phyloP scores from a whole-genome alignment of 371 early-diverging fungal genomes.

The Zychaea mexicana region DNA sequence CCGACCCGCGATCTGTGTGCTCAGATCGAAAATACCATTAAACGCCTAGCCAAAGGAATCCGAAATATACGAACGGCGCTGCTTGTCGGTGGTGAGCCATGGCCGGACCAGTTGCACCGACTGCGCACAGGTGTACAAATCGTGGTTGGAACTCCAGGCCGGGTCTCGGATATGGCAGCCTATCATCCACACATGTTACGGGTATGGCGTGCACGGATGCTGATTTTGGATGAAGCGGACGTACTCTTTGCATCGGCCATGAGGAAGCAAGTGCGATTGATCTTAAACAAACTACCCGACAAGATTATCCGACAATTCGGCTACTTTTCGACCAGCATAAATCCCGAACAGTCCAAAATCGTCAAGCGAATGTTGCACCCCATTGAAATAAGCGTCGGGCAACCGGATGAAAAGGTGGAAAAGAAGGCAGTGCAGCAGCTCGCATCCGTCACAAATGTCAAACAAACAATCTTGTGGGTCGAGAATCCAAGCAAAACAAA shows the following conservation, averaged over 20 bases:
- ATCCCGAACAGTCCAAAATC: constrained; percentile 14
- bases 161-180: constrained; percentile 51
- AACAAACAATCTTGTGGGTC: constrained; percentile 68
- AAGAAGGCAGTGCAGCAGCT: constrained; percentile 20
- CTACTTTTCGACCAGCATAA: constrained; percentile 45
- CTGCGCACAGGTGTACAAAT: constrained; percentile 61
- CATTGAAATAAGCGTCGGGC: constrained; percentile 19
- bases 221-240: constrained; percentile 67
- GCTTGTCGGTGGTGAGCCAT: constrained; percentile 57
- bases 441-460: constrained; percentile 44
- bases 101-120: constrained; percentile 55
- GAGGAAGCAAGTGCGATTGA: constrained; percentile 41
- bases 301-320: constrained; percentile 47
- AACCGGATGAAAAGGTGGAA: constrained; percentile 9
- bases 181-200: constrained; percentile 43
- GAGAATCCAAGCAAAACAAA: constrained; percentile 65
- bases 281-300: constrained; percentile 47
- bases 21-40: constrained; percentile 53
- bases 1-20: constrained; percentile 60
- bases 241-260: constrained; percentile 48
- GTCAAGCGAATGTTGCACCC: constrained; percentile 19
- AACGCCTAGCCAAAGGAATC: constrained; percentile 46
- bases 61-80: constrained; percentile 57
- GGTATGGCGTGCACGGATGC: constrained; percentile 50
- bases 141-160: constrained; percentile 62